phyloP scores from a whole-genome alignment of 768 basidiomycete genomes.

The Boletus subcaerulescens region DNA sequence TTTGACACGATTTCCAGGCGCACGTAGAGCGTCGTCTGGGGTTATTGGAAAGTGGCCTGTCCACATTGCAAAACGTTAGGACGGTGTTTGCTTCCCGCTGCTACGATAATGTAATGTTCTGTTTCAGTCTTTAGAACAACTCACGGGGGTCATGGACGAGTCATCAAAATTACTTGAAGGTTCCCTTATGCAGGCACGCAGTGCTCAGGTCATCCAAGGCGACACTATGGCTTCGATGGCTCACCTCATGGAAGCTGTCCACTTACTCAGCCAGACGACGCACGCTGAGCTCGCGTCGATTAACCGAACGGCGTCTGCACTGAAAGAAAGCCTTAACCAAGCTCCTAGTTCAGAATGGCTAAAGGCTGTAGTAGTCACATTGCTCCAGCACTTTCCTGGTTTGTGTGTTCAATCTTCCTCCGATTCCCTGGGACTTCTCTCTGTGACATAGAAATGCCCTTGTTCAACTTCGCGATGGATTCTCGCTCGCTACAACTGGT shows the following conservation, averaged over 20 bases:
- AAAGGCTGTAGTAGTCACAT: slow-evolving; percentile 11
- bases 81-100: slow-evolving; percentile 5
- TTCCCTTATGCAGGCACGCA: slow-evolving; percentile 31
- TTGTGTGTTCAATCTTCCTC: slow-evolving; percentile 6
- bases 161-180: slow-evolving; percentile 32
- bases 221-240: slow-evolving; percentile 36
- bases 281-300: slow-evolving; percentile 46
- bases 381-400: slow-evolving; percentile 24
- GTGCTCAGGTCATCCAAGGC: slow-evolving; percentile 35
- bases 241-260: slow-evolving; percentile 35
- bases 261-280: slow-evolving; percentile 38
- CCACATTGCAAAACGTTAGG: slow-evolving; percentile 32
- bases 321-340: slow-evolving; percentile 28
- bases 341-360: slow-evolving; percentile 21
- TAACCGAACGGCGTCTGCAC: slow-evolving; percentile 39
- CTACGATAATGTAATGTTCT: slow-evolving; percentile 16
- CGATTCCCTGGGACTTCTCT: not conserved
- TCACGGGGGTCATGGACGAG: slow-evolving; percentile 14
- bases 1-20: slow-evolving; percentile 23
- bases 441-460: slow-evolving; percentile 8
- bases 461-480: slow-evolving; percentile 13
- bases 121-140: slow-evolving; percentile 19
- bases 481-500: slow-evolving; percentile 29
- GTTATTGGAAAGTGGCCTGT: slow-evolving; percentile 23
- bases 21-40: slow-evolving; percentile 30